Evolutionary conservation across 2,329 filamentous ascomycete species (phyloP).

Genomic region (Coniochaeta hoffmannii): DNA sequence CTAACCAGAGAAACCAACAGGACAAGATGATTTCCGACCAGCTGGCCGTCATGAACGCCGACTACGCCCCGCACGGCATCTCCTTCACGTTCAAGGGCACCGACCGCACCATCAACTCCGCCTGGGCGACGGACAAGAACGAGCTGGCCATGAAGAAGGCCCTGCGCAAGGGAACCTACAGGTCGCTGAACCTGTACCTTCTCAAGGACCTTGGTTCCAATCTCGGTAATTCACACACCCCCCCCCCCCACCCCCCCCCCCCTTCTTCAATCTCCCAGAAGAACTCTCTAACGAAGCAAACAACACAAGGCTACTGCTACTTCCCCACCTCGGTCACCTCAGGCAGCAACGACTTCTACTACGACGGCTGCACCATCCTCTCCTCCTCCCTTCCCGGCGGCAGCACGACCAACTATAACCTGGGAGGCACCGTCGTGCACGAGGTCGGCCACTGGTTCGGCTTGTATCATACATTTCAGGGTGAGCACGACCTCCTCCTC

Average conservation of each 20-base stretch:
- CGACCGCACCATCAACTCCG: conserved; percentile 31
- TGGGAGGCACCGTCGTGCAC: conserved; percentile 29
- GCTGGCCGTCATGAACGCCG: conserved; percentile 35
- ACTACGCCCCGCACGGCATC: conserved; percentile 34
- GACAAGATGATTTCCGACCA: conserved; percentile 29
- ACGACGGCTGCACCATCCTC: conserved; percentile 22
- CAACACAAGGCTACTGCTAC: conserved; percentile 29
- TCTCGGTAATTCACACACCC: conserved; percentile 21
- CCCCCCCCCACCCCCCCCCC: background rate
- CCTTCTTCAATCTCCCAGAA: no score
- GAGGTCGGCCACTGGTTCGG: conserved; percentile 38
- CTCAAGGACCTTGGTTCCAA: conserved; percentile 25
- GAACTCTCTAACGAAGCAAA: background rate
- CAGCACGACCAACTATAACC: conserved; percentile 21
- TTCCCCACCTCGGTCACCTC: conserved; percentile 29
- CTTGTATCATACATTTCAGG: conserved; percentile 36
- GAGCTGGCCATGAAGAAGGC: conserved; percentile 35
- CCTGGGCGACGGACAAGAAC: conserved; percentile 32
- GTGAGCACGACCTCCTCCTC: no score
- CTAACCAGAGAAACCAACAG: conserved; percentile 12
- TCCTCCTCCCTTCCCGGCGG: conserved; percentile 23
- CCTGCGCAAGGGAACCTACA: conserved; percentile 33
- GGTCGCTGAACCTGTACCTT: conserved; percentile 40
- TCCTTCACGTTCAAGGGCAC: conserved; percentile 34
- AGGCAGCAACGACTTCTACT: conserved; percentile 20